Conservation (phyloP, 2,329 filamentous ascomycete species). For the Ustulina deusta region DNA sequence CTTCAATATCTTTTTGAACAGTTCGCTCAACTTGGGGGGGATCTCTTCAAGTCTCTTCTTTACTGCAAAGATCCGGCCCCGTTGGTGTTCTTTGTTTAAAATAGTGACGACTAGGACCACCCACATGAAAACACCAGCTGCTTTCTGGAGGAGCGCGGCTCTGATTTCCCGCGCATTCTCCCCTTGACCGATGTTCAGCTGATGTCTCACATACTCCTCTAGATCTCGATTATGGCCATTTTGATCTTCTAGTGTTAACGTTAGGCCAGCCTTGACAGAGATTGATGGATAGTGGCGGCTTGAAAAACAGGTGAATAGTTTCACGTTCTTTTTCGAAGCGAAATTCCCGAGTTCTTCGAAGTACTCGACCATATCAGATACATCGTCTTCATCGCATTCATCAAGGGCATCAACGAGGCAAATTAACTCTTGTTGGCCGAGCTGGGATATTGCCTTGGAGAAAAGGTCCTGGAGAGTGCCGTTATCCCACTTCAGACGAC, state of each 20-base stretch:
- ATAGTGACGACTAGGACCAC: slow-evolving; percentile 22
- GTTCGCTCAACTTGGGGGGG: slow-evolving; percentile 4
- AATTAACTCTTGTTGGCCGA: slow-evolving; percentile 24
- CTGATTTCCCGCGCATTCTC: background rate
- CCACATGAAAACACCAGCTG: slow-evolving; percentile 32
- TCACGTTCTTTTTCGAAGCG: slow-evolving; percentile 27
- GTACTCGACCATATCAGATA: slow-evolving; percentile 57
- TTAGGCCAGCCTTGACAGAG: slow-evolving; percentile 38
- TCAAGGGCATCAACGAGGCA: slow-evolving; percentile 57
- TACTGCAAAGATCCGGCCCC: slow-evolving; percentile 4
- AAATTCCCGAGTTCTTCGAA: slow-evolving; percentile 56
- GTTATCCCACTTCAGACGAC: background rate
- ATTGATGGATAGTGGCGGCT: slow-evolving; percentile 48
- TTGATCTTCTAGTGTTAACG: slow-evolving; percentile 18
- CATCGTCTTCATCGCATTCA: slow-evolving; percentile 59
- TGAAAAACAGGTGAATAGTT: background rate
- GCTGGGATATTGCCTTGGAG: background rate
- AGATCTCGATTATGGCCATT: slow-evolving; percentile 15
- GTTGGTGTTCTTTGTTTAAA: slow-evolving; percentile 24
- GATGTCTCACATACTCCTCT: background rate
- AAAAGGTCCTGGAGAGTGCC: slow-evolving; percentile 1
- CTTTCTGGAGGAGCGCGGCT: slow-evolving; percentile 5
- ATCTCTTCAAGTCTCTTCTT: slow-evolving; percentile 5
- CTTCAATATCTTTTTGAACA: slow-evolving; percentile 27
- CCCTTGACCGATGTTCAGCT: background rate